These are phyloP conservation scores for Elsinoe arachidis DNA, from an alignment of 2,329 filamentous ascomycete genomes.

Conservation along the genomic window DNA sequence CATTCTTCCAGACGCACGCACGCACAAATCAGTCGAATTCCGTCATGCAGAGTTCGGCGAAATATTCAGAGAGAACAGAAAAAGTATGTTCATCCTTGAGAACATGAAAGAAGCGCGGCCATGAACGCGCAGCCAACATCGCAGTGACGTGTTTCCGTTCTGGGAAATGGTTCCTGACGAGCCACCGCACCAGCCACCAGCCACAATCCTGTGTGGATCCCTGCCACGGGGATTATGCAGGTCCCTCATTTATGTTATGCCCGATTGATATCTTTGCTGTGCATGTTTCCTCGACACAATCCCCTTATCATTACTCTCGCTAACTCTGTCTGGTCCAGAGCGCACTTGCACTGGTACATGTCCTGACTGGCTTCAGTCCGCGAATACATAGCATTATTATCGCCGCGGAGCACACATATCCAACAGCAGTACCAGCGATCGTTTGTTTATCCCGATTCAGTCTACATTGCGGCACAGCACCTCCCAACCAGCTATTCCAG, in stretches of 20 bases:
- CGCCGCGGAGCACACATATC: neutral
- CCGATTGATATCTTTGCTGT: too few relatives aligned
- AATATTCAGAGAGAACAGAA: too few relatives aligned
- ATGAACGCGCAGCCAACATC: neutral
- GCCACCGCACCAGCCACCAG: neutral
- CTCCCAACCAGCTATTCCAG: neutral
- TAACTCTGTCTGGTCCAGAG: constrained; percentile 6
- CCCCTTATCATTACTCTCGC: neutral
- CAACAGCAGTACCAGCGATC: neutral
- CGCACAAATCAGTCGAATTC: too few relatives aligned
- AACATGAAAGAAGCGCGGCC: too few relatives aligned
- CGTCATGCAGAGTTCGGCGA: too few relatives aligned
- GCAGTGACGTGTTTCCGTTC: neutral
- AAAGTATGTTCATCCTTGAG: too few relatives aligned
- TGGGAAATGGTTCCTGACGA: neutral
- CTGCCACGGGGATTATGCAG: neutral
- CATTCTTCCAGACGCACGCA: too few relatives aligned
- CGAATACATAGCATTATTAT: neutral
- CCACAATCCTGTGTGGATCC: constrained; percentile 1
- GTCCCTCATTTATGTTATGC: constrained; percentile 5
- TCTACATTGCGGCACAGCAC: too few relatives aligned
- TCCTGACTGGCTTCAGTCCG: neutral
- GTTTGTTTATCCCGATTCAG: neutral
- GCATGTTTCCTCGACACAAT: neutral
- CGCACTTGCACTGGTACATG: neutral